Conservation (phyloP, 192 early-diverging fungal genomes). For the Polychytrium aggregatum region DNA sequence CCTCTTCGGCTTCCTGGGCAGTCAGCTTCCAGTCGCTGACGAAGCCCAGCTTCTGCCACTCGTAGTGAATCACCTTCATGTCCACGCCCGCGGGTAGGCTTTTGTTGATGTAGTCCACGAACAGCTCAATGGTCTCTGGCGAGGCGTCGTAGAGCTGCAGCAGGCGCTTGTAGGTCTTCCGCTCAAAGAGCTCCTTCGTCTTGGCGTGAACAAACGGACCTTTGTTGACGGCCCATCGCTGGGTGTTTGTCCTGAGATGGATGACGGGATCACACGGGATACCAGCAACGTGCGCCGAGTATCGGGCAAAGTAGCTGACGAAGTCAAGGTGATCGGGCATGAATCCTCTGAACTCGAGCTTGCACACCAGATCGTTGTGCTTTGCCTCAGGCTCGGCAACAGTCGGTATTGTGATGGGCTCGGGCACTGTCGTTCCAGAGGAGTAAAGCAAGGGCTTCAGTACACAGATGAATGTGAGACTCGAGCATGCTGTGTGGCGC, state of each 20-base stretch:
- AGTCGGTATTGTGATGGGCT: constrained; percentile 17
- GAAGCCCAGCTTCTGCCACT: too few relatives aligned
- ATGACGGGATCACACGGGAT: constrained; percentile 63
- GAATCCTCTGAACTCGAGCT: constrained; percentile 65
- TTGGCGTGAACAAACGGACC: constrained; percentile 96
- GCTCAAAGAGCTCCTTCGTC: constrained; percentile 92
- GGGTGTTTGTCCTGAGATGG: constrained; percentile 57
- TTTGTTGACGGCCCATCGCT: constrained; percentile 76
- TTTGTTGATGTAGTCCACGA: constrained; percentile 68
- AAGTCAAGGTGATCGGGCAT: constrained; percentile 80
- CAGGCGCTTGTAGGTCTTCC: constrained; percentile 71
- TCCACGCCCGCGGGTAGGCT: constrained; percentile 81
- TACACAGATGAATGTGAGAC: too few relatives aligned
- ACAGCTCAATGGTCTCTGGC: constrained; percentile 58
- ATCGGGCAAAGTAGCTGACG: constrained; percentile 70
- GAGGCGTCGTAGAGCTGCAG: constrained; percentile 72
- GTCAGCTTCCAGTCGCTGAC: too few relatives aligned
- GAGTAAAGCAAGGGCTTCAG: neutral
- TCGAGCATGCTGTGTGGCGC: neutral
- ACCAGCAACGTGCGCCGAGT: constrained; percentile 60
- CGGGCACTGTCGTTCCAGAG: neutral
- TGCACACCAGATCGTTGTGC: constrained; percentile 60
- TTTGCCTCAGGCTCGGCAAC: constrained; percentile 30
- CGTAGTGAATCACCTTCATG: constrained; percentile 62
- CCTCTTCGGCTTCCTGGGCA: too few relatives aligned